These are phyloP conservation scores for Colletotrichum sp. DNA, from an alignment of 2,329 filamentous ascomycete genomes.

Conservation along the genomic window DNA sequence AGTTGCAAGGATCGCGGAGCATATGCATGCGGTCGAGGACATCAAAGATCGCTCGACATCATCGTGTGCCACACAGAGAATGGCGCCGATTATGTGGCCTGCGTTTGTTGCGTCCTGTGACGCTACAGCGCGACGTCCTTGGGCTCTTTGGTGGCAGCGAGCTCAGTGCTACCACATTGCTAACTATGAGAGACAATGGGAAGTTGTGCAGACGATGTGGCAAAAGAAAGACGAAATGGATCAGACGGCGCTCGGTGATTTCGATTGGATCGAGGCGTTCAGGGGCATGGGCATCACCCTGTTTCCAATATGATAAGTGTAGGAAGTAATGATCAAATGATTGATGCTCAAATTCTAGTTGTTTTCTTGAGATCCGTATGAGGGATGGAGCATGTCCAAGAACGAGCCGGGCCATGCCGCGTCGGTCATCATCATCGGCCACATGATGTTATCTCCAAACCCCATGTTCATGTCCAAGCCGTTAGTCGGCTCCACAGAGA, in stretches of 20 bases:
- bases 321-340: neutral
- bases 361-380: neutral
- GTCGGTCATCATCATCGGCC: neutral
- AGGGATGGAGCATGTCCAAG: fast-evolving
- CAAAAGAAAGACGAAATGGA: neutral
- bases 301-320: neutral
- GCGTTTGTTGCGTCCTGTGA: neutral
- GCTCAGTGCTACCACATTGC: neutral
- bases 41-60: neutral
- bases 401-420: neutral
- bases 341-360: neutral
- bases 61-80: neutral
- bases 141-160: neutral
- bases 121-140: neutral
- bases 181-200: neutral
- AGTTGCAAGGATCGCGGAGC: neutral
- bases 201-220: neutral
- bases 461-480: neutral
- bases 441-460: neutral
- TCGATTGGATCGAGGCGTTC: neutral
- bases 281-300: neutral
- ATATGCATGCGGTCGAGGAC: neutral
- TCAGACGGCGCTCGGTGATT: neutral
- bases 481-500: fast-evolving
- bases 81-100: slow-evolving; percentile 1